A percentile compares a stretch with the other conserved stretches of the same genome.
phyloP scores from a whole-genome alignment of 768 basidiomycete genomes.

The Russula sp. region DNA sequence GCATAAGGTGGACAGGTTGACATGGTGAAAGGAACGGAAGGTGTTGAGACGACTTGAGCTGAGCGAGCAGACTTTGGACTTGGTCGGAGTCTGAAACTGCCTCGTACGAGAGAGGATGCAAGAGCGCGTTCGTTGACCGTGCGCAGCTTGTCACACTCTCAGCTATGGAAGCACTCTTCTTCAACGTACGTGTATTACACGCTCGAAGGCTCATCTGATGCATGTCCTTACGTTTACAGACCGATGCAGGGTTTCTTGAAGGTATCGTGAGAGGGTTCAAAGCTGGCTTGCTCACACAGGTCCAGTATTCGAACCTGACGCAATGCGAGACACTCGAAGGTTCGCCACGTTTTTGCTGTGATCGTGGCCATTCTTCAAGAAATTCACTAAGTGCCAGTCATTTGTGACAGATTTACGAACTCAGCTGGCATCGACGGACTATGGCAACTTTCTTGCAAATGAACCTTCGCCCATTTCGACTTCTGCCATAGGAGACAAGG shows the following conservation, averaged over 20 bases:
- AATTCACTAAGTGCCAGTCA: not conserved
- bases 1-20: conserved; percentile 83
- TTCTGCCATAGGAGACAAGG: conserved; percentile 93
- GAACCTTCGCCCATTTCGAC: conserved; percentile 93
- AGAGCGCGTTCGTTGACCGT: not conserved
- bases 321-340: conserved; percentile 99
- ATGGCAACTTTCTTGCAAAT: conserved; percentile 96
- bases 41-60: not conserved
- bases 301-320: conserved; percentile 87
- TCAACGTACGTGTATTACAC: conserved; percentile 58
- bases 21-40: conserved; percentile 31
- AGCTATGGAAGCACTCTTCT: conserved; percentile 82
- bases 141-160: conserved; percentile 8
- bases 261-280: conserved; percentile 91
- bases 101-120: not conserved
- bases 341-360: conserved; percentile 36
- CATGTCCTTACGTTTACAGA: conserved; percentile 43
- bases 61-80: not conserved
- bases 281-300: conserved; percentile 83
- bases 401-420: conserved; percentile 77
- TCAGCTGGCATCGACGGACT: conserved; percentile 94
- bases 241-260: conserved; percentile 71
- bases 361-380: not conserved
- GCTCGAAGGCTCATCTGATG: conserved; percentile 34
- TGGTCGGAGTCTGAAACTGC: conserved; percentile 28